Evolutionary conservation across 345 rosid genomes (phyloP), one percentile per base, ranked within the genome.

Genomic region (Schrenkiella parvula): DNA sequence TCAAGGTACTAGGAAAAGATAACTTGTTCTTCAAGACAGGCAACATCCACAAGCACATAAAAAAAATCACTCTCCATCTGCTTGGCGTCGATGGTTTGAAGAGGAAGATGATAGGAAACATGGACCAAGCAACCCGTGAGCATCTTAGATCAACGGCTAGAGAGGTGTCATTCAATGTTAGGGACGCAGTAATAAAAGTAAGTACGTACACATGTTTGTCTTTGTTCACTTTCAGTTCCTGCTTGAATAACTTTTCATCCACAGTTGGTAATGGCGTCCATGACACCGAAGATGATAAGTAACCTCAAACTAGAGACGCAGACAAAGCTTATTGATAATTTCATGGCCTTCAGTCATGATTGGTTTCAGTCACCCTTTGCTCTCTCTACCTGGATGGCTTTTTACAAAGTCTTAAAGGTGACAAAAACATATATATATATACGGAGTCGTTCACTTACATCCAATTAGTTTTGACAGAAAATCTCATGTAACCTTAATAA

Each of bases 71-170:
- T n/a, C 32, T 73, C 4, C 70, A 78, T 5, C 57, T 76, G 14
- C 18, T 83, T 37, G 77, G 87, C 12, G 17, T 61, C 0, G 86
- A 79, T 21, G 70, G 54, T 35, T 70, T 83, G 9, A 82, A 25
- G 59, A 17, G 11, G 4, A 73, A 28, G 0, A 39, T 83, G 11
- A 58, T 83, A 1, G 31, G 25, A 26, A 61, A 53, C 21, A 60
- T 83, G 32, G 80, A 80, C 13, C 32, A 34, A 2, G 56, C 57
- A 1, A 65, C 63, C 17, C 13, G 76, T 15, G 62, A 51, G 2
- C 68, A 71, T 57, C 44, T 82, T 10, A 15, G 57, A 0, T 21
- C 26, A 0, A 84, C 72, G 81, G 80, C 82, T 31, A 35, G 11
- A 3, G 29, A 53, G 5, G 81, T 68, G 4, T 32, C 22, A 2